Base-by-base conservation (phyloP, 495 filamentous ascomycete species). In the Tirmania nivea region DNA sequence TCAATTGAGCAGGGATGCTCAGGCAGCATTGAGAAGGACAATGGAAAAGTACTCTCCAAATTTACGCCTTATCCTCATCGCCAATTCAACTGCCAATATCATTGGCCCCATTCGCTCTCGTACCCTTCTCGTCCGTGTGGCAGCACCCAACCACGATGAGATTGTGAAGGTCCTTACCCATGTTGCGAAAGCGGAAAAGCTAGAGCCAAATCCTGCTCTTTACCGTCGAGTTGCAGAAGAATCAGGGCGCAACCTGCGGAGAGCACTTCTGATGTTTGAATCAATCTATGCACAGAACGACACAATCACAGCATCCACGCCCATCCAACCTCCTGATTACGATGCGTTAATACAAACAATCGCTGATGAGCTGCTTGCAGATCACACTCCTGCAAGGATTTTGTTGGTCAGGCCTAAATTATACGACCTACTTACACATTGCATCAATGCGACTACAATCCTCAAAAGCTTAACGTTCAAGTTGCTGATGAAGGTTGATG, bases 1-100 rank as follows among this genome's bases (percentile, higher is more conserved):
- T 60, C 83, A 94, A 60, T 71, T 97, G 49, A 92, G 82, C 0
- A 70, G 90, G 45, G 90, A 97, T 75, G 90, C 90, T 8, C 90
- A 97, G 68, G 92, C 92, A 1, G 90, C 90, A 51, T 71, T 97
- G 64, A 77, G 90, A 64, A 74, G 90, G 54, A 97, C 90, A 0
- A 97, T 97, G 90, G 90, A 97, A 70, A 97, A 97, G 71, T 97
- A 97, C 69, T 86, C 81, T 57, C 89, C 90, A 19, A 97, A 96
- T 66, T 59, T 97, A 57, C 73, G 90, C 35, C 68, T 97, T 59
- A 94, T 97, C 49, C 69, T 97, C 48, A 69, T 96, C 49, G 92
- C 89, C 47, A 95, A 96, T 62, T 86, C 80, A 57, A 97, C 90
- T 34, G 84, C 86, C 54, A 94, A 94, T 61, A 97, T 97, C 60